Percentiles rank a stretch among this genome's conserved stretches.
Conservation (phyloP, 306 rosid species). For the Boehmeria nivea region DNA sequence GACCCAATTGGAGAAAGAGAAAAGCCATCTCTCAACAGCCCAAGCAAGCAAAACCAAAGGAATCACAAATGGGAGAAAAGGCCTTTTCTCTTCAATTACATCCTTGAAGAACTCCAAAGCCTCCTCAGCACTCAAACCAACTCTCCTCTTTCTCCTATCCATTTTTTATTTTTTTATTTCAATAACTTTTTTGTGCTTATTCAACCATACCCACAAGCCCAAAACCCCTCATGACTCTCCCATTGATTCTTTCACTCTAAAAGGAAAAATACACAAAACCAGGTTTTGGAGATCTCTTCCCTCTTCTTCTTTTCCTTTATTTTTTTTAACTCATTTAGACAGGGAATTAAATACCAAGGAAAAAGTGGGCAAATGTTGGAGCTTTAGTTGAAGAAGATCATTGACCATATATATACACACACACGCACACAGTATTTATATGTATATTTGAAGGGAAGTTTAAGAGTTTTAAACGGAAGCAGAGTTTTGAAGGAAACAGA, state of each 20-base stretch:
- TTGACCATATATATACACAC: background rate
- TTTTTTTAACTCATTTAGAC: too few relatives aligned
- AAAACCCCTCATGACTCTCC: too few relatives aligned
- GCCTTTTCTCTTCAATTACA: constrained; percentile 43
- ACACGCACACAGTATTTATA: too few relatives aligned
- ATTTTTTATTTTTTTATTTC: constrained; percentile 20
- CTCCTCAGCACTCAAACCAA: constrained; percentile 35
- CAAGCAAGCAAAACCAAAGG: constrained; percentile 71
- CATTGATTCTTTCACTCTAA: background rate
- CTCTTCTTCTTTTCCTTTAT: too few relatives aligned
- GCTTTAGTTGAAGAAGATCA: background rate
- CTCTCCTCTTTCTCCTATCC: constrained; percentile 35
- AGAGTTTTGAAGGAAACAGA: too few relatives aligned
- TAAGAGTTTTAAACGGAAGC: too few relatives aligned
- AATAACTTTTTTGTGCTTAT: too few relatives aligned
- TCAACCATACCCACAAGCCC: too few relatives aligned
- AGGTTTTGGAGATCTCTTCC: too few relatives aligned
- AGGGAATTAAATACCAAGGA: background rate
- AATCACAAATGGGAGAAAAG: constrained; percentile 42
- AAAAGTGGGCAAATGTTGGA: background rate
- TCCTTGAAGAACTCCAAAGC: constrained; percentile 45
- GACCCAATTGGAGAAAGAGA: constrained; percentile 81
- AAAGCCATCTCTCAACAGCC: constrained; percentile 79
- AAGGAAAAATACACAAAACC: background rate
- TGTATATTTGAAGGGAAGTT: too few relatives aligned